A percentile compares a stretch with the other conserved stretches of the same genome.
phyloP scores from a whole-genome alignment of 2,329 filamentous ascomycete species.

The Monosporascus ibericus region DNA sequence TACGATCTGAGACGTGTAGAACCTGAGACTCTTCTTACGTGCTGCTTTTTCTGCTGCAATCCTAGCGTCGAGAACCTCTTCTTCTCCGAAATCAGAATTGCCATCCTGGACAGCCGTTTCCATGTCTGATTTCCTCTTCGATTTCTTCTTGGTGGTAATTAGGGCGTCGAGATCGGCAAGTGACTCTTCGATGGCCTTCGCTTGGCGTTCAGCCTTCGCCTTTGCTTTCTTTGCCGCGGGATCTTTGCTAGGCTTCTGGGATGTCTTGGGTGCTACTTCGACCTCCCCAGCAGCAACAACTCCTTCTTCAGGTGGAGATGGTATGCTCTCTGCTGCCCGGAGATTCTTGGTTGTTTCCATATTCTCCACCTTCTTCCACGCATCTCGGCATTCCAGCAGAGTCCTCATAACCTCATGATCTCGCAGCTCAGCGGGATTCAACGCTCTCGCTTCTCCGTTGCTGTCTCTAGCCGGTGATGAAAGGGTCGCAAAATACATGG shows the following conservation, averaged over 20 bases:
- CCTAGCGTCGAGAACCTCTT: slow-evolving; percentile 68
- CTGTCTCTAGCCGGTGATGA: slow-evolving; percentile 67
- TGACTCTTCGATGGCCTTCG: slow-evolving; percentile 60
- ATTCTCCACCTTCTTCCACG: slow-evolving; percentile 71
- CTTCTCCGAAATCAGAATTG: slow-evolving; percentile 90
- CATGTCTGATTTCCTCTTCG: slow-evolving; percentile 36
- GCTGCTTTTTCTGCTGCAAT: slow-evolving; percentile 81
- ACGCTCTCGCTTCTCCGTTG: slow-evolving; percentile 46
- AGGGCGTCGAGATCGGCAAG: slow-evolving; percentile 66
- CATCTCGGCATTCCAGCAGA: slow-evolving; percentile 68
- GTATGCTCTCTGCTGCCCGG: slow-evolving; percentile 9
- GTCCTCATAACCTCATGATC: slow-evolving; percentile 90
- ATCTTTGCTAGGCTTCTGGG: slow-evolving; percentile 19
- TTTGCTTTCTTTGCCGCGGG: slow-evolving; percentile 25
- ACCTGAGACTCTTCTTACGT: slow-evolving; percentile 87
- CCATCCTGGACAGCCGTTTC: slow-evolving; percentile 37
- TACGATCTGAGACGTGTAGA: slow-evolving; percentile 96
- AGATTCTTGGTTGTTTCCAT: slow-evolving; percentile 44
- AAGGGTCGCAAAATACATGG: slow-evolving; percentile 93
- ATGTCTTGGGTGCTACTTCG: slow-evolving; percentile 14
- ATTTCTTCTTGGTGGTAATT: slow-evolving; percentile 38
- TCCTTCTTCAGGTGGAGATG: slow-evolving; percentile 21
- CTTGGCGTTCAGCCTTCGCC: slow-evolving; percentile 33
- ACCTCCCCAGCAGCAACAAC: slow-evolving; percentile 29
- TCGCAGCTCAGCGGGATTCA: slow-evolving; percentile 73